Evolutionary conservation across 2,329 filamentous ascomycete species (phyloP).

Genomic region (Neonectria hederae): DNA sequence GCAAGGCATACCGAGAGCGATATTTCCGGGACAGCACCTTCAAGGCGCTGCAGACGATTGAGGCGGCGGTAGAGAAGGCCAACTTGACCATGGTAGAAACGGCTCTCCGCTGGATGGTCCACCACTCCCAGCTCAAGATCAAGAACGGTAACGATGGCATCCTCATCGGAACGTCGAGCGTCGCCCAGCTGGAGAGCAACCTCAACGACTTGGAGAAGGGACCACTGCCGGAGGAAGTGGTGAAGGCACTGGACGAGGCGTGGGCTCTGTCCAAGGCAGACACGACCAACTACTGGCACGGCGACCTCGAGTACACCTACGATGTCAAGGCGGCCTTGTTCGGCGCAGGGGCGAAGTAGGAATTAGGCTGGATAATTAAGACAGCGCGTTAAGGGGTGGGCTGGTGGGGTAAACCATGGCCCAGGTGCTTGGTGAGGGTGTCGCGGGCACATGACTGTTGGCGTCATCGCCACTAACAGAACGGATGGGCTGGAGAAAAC

Average conservation of each 20-base stretch:
- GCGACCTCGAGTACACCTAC: conserved; percentile 73
- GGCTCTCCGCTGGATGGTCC: conserved; percentile 76
- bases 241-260: conserved; percentile 78
- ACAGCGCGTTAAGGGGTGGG: background rate
- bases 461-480: conserved; percentile 25
- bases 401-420: background rate
- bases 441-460: conserved; percentile 35
- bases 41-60: conserved; percentile 73
- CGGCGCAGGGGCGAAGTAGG: conserved; percentile 54
- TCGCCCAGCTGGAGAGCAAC: conserved; percentile 67
- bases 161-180: conserved; percentile 67
- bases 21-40: conserved; percentile 76
- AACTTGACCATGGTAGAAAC: conserved; percentile 76
- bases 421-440: conserved; percentile 27
- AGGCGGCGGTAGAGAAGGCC: conserved; percentile 73
- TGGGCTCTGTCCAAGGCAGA: conserved; percentile 76
- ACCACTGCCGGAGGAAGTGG: conserved; percentile 78
- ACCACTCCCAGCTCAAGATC: conserved; percentile 71
- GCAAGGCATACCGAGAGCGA: conserved; percentile 68
- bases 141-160: conserved; percentile 66
- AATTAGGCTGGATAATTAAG: background rate
- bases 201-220: conserved; percentile 71
- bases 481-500: conserved; percentile 2
- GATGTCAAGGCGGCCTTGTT: conserved; percentile 71
- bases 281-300: conserved; percentile 63